Percentiles rank a stretch among this genome's conserved stretches.
Conservation (phyloP, 2,329 filamentous ascomycete genomes). For the Akanthomyces lecanii region DNA sequence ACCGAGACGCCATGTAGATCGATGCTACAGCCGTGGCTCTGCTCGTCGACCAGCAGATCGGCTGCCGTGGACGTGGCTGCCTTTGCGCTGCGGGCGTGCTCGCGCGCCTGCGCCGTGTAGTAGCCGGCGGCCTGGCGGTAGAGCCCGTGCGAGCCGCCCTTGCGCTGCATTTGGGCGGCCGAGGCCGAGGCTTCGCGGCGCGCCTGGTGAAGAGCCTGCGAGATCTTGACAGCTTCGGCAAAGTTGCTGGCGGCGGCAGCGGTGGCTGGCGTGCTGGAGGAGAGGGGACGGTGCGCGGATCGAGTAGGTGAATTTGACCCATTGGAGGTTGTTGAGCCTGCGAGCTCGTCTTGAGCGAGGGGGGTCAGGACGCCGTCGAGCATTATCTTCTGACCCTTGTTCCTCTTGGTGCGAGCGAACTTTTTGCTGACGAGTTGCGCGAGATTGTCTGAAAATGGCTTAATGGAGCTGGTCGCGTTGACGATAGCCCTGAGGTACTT, state of each 20-base stretch:
- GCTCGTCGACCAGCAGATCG: constrained; percentile 62
- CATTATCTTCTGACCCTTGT: constrained; percentile 33
- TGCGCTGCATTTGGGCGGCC: constrained; percentile 40
- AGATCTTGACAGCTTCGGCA: constrained; percentile 27
- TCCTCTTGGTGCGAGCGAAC: constrained; percentile 35
- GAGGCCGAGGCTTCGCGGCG: constrained; percentile 31
- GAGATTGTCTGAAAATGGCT: constrained; percentile 37
- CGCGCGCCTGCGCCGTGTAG: constrained; percentile 67
- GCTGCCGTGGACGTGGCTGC: constrained; percentile 62
- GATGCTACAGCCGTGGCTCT: constrained; percentile 57
- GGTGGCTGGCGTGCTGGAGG: constrained; percentile 9
- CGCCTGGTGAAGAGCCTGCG: constrained; percentile 28
- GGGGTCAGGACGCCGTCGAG: constrained; percentile 38
- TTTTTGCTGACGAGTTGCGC: constrained; percentile 39
- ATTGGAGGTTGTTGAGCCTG: constrained; percentile 16
- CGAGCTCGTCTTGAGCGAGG: constrained; percentile 31
- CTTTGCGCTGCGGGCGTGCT: constrained; percentile 55
- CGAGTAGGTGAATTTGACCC: background rate
- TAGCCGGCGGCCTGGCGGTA: constrained; percentile 73
- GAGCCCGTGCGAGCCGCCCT: constrained; percentile 63
- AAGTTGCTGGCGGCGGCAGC: constrained; percentile 22
- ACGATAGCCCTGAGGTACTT: constrained; percentile 41
- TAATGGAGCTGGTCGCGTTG: constrained; percentile 34
- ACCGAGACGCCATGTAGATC: constrained; percentile 86
- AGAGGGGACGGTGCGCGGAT: background rate